These are phyloP conservation scores for Wallacemonas sp. DNA, from an alignment of 208 protist species.

Conservation along the genomic window DNA sequence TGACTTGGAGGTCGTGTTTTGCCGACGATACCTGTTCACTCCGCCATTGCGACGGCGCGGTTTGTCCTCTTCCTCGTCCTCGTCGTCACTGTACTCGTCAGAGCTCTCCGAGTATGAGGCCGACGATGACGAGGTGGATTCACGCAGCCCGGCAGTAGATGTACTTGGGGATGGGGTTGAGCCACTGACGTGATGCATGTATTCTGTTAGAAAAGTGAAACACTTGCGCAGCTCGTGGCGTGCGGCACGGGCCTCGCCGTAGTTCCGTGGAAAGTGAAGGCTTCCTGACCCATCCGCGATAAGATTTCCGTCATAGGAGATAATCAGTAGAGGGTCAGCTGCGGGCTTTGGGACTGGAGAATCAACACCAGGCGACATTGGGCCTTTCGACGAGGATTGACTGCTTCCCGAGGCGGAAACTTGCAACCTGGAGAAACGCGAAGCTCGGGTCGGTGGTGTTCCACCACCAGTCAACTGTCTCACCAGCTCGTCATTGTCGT, in stretches of 20 bases:
- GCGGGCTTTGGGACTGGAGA: not conserved
- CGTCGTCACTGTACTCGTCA: not conserved
- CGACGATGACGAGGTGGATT: not conserved
- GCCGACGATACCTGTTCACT: not conserved
- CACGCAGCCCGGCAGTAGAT: not conserved
- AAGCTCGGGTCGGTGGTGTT: slow-evolving; percentile 47
- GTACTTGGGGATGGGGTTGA: slow-evolving; percentile 4
- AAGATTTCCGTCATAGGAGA: slow-evolving; percentile 71
- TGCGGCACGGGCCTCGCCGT: slow-evolving; percentile 34
- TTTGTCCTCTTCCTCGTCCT: slow-evolving; percentile 15
- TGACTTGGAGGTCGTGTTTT: not conserved
- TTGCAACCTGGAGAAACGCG: slow-evolving; percentile 37
- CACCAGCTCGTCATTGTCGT: slow-evolving; percentile 58
- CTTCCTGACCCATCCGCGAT: slow-evolving; percentile 58
- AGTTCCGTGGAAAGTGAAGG: slow-evolving; percentile 41
- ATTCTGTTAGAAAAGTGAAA: slow-evolving; percentile 32
- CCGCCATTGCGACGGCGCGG: not conserved
- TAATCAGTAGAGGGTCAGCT: slow-evolving; percentile 42
- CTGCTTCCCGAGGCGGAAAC: slow-evolving; percentile 38
- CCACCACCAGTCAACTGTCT: slow-evolving; percentile 40
- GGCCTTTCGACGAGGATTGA: slow-evolving; percentile 3
- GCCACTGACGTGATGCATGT: slow-evolving; percentile 4
- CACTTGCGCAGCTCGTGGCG: slow-evolving; percentile 47
- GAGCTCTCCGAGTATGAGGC: slow-evolving; percentile 6
- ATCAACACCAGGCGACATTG: not conserved